Conservation (phyloP, 2,329 filamentous ascomycete genomes). For the Colletotrichum sp. region DNA sequence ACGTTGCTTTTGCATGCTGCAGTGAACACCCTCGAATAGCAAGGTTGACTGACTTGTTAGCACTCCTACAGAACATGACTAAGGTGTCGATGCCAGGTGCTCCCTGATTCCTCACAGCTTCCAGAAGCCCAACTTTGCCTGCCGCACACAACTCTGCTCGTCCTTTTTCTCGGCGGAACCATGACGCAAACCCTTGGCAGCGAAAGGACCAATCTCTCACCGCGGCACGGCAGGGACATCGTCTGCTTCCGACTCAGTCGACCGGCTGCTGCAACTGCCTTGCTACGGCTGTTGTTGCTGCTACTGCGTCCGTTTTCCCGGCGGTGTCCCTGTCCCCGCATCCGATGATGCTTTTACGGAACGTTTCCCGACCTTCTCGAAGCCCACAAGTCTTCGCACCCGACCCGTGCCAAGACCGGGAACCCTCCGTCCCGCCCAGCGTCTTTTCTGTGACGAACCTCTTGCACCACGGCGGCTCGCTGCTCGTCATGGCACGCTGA, state of each 20-base stretch:
- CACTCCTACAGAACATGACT: neutral
- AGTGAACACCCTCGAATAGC: neutral
- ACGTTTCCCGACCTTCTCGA: slow-evolving; percentile 6
- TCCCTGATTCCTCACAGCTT: neutral
- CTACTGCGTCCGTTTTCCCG: neutral
- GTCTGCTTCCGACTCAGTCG: slow-evolving; percentile 8
- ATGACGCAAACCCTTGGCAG: neutral
- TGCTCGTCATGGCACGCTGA: neutral
- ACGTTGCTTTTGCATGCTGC: neutral
- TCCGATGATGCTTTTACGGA: neutral
- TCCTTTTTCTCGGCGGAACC: neutral
- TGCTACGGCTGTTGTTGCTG: neutral
- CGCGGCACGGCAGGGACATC: neutral
- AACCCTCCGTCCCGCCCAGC: neutral
- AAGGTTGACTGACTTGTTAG: neutral
- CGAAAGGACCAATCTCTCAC: neutral
- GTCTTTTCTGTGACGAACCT: slow-evolving; percentile 11
- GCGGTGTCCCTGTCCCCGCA: neutral
- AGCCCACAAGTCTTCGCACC: neutral
- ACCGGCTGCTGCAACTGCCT: neutral
- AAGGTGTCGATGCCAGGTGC: neutral
- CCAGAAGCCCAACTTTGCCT: neutral
- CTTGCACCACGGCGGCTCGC: neutral
- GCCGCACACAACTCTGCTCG: neutral
- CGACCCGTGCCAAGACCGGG: slow-evolving; percentile 6